Evolutionary conservation across 148 eudicot species (phyloP).

Genomic region (Chenopodium berlandieri): DNA sequence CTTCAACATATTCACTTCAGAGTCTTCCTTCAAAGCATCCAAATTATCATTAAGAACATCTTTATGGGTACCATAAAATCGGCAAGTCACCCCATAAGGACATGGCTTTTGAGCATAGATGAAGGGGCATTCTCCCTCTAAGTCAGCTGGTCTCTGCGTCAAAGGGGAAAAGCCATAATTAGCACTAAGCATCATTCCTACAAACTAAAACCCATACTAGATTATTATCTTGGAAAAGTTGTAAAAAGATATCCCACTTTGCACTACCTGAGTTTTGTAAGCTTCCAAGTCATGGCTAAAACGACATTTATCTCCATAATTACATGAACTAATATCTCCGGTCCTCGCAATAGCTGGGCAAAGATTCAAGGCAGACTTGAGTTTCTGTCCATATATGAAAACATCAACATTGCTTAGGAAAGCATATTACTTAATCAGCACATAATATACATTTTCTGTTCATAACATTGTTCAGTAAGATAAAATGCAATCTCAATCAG

Average conservation of each 20-base stretch:
- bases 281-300: conserved; percentile 87
- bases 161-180: neutral
- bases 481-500: neutral
- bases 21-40: conserved; percentile 31
- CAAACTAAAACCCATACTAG: neutral
- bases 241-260: neutral
- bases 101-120: conserved; percentile 47
- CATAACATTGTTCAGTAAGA: neutral
- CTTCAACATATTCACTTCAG: conserved; percentile 66
- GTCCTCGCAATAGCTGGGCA: conserved; percentile 78
- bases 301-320: conserved; percentile 70
- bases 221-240: neutral
- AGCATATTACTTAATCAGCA: neutral
- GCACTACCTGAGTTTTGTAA: conserved; percentile 63
- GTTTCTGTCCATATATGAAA: conserved; percentile 48
- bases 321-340: conserved; percentile 59
- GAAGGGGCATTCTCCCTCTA: conserved; percentile 87
- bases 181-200: neutral
- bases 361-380: conserved; percentile 52
- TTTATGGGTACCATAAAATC: conserved; percentile 71
- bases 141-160: conserved; percentile 76
- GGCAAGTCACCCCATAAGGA: conserved; percentile 81
- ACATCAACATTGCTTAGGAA: neutral
- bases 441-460: too few species aligned
- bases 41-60: conserved; percentile 34